Evolutionary conservation across 2,329 filamentous ascomycete species (phyloP).

Genomic region (Nemania sp.): DNA sequence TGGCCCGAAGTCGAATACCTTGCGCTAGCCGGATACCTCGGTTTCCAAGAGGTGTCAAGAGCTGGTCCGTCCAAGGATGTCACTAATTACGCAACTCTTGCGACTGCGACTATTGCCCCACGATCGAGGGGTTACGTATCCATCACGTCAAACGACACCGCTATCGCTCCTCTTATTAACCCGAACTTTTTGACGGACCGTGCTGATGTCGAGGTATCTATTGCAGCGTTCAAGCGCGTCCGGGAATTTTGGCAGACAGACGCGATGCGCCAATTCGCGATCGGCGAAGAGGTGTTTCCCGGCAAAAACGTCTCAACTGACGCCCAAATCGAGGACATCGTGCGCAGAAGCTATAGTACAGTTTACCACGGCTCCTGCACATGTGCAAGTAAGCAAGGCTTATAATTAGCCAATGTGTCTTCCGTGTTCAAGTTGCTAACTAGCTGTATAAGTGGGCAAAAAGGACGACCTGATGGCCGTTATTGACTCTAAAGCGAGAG

Average conservation of each 20-base stretch:
- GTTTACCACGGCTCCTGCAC: conserved; percentile 13
- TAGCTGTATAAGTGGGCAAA: conserved; percentile 4
- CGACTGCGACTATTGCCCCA: neutral
- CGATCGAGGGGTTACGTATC: neutral
- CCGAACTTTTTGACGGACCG: conserved; percentile 49
- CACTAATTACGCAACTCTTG: neutral
- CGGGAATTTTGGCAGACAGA: conserved; percentile 38
- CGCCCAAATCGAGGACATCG: conserved; percentile 6
- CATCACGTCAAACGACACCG: conserved; percentile 12
- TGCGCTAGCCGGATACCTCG: neutral
- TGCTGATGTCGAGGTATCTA: conserved; percentile 48
- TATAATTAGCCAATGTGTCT: neutral
- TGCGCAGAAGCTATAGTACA: neutral
- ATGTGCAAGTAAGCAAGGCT: conserved; percentile 1
- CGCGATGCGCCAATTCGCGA: neutral
- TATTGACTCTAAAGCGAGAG: neutral
- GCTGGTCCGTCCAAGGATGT: neutral
- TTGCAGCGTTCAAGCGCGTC: conserved; percentile 47
- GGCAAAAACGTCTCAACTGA: neutral
- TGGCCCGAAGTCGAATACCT: conserved; percentile 4
- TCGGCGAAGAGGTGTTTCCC: conserved; percentile 11
- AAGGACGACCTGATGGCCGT: neutral
- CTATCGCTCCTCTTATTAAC: conserved; percentile 39
- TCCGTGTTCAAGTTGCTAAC: neutral
- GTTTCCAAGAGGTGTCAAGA: neutral